Base-by-base conservation (phyloP, 2,329 filamentous ascomycete genomes). In the Podosphaera xanthii region DNA sequence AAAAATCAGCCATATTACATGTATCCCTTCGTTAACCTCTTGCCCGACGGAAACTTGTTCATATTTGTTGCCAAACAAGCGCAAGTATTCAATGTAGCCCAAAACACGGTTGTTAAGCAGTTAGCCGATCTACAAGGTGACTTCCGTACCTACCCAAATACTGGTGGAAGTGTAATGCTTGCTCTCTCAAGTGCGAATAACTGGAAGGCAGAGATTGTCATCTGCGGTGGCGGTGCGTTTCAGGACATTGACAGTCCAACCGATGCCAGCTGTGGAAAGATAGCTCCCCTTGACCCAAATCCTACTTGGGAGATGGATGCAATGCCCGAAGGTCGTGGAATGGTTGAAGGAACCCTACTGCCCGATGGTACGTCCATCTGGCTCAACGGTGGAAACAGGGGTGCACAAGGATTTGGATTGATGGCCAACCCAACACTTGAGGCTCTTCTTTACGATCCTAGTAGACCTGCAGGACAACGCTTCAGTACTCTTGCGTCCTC, bases 1-100 rank as follows among this genome's bases (percentile, higher is more conserved):
- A 74, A 75, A 65, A 79, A 78, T 63, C 77, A 81, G 67, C 79
- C 79, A 12, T 81, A 82, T 69, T 81, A 79, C 69, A 80, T 80
- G 78, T 82, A 81, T 65, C 79, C 79, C 2, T 81, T 81, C 67
- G 69, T 82, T 36, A 78, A 81, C 64, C 71, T 82, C 1, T 71
- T 83, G 44, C 74, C 71, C 40, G 74, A 80, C 65, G 78, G 79
- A 9, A 75, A 70, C 44, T 67, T 82, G 3, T 82, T 80, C 65
- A 70, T 82, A 60, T 79, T 80, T 65, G 72, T 73, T 14, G 70
- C 78, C 40, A 80, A 78, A 65, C 76, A 76, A 30, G 75, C 76
- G 4, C 75, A 81, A 64, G 70, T 77, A 59, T 81, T 80, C 68
- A 74, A 79, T 64, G 73, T 77, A 33, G 67, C 63, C 42, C 69